A percentile compares a stretch with the other conserved stretches of the same genome.
phyloP scores from a whole-genome alignment of 805 yeast species.

The Spathaspora passalidarum region DNA sequence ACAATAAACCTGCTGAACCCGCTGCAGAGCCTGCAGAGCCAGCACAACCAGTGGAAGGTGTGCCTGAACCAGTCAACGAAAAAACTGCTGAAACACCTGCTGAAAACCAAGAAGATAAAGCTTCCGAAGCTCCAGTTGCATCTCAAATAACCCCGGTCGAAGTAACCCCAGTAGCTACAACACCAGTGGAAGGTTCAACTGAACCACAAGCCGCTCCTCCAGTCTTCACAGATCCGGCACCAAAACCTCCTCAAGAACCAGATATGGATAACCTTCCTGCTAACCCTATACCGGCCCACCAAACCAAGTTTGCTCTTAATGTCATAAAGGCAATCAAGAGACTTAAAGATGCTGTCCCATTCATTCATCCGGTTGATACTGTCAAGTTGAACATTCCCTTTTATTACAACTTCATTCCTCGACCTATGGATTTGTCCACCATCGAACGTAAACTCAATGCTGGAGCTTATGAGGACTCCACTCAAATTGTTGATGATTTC shows the following conservation, averaged over 20 bases:
- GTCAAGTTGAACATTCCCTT: conserved; percentile 86
- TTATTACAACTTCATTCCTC: conserved; percentile 75
- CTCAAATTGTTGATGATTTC: conserved; percentile 72
- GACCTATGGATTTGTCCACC: conserved; percentile 93
- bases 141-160: background rate
- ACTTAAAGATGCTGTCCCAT: conserved; percentile 89
- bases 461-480: conserved; percentile 70
- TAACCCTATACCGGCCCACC: conserved; percentile 77
- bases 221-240: conserved; percentile 53
- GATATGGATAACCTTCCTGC: conserved; percentile 67
- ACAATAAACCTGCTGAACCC: too few relatives aligned
- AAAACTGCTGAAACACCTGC: conserved; percentile 5
- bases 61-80: conserved; percentile 5
- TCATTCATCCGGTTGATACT: conserved; percentile 84
- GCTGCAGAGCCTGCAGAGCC: background rate
- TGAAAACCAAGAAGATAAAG: conserved; percentile 7
- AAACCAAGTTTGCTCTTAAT: conserved; percentile 72
- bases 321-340: conserved; percentile 84
- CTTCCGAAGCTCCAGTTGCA: background rate
- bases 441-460: conserved; percentile 75
- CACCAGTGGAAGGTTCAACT: background rate
- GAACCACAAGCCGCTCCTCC: background rate
- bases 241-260: conserved; percentile 71
- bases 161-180: background rate
- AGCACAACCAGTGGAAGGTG: conserved; percentile 6